Percentiles rank a stretch among this genome's conserved stretches.
phyloP scores from a whole-genome alignment of 2,329 filamentous ascomycete genomes.

The Pseudocercospora cruenta region DNA sequence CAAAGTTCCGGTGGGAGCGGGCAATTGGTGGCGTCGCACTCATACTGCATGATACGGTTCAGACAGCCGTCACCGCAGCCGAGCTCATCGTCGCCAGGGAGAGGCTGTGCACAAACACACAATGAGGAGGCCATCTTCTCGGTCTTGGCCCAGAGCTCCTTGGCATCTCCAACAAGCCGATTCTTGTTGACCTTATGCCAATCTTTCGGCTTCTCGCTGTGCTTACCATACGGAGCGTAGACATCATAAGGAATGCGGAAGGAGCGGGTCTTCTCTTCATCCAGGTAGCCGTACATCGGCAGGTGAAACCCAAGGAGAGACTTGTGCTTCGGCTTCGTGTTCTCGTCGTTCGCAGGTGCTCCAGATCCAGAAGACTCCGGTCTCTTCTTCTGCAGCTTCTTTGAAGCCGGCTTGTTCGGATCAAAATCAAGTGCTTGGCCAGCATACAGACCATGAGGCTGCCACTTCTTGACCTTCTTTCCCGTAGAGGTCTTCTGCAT shows the following conservation, averaged over 20 bases:
- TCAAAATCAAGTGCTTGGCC: conserved; percentile 67
- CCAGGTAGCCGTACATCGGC: conserved; percentile 53
- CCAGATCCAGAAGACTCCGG: conserved; percentile 28
- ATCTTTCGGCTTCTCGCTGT: conserved; percentile 88
- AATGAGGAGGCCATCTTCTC: conserved; percentile 35
- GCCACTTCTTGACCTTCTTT: conserved; percentile 71
- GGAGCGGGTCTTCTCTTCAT: conserved; percentile 61
- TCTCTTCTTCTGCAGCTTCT: conserved; percentile 50
- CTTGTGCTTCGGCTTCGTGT: conserved; percentile 65
- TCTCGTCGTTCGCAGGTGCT: conserved; percentile 27
- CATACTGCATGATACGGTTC: conserved; percentile 95
- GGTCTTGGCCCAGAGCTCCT: conserved; percentile 39
- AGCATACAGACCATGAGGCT: conserved; percentile 81
- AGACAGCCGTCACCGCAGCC: conserved; percentile 90
- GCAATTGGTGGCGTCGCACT: conserved; percentile 91
- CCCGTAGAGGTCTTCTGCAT: conserved; percentile 35
- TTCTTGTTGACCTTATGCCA: conserved; percentile 94
- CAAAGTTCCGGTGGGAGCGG: conserved; percentile 73
- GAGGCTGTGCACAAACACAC: conserved; percentile 70
- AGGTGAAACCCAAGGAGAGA: conserved; percentile 33
- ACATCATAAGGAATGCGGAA: conserved; percentile 90
- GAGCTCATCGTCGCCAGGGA: conserved; percentile 58
- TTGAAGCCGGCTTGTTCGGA: conserved; percentile 43
- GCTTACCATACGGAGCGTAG: conserved; percentile 78
- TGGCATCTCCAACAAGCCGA: conserved; percentile 65